Conservation (phyloP, 257 asterid species). For the Sherardia arvensis region DNA sequence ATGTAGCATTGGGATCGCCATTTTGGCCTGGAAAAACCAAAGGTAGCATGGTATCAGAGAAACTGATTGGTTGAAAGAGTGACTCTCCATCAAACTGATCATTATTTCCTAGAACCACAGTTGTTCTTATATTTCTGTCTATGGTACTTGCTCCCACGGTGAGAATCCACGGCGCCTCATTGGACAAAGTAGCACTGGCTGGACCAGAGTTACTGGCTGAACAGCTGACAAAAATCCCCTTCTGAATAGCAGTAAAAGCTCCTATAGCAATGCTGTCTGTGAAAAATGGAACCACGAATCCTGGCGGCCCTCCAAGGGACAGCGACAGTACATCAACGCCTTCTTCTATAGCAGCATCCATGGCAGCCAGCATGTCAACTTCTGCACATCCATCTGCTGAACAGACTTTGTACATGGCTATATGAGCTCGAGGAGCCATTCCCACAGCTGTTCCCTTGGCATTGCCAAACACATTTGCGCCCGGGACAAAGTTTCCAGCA, state of each 20-base stretch:
- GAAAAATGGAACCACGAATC: not conserved
- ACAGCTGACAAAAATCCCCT: constrained; percentile 21
- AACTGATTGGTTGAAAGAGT: constrained; percentile 15
- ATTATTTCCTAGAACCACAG: constrained; percentile 18
- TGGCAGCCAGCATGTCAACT: constrained; percentile 10
- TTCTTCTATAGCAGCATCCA: constrained; percentile 18
- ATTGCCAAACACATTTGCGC: constrained; percentile 10
- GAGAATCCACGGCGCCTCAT: constrained; percentile 26
- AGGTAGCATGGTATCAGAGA: constrained; percentile 12
- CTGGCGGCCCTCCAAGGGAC: constrained; percentile 16
- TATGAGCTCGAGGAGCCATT: constrained; percentile 21
- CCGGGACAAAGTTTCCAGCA: constrained; percentile 18
- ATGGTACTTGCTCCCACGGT: constrained; percentile 28
- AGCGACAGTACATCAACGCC: constrained; percentile 23
- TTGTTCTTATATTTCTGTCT: constrained; percentile 17
- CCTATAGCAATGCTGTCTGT: constrained; percentile 17
- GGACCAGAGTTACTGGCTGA: constrained; percentile 25
- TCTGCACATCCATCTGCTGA: not conserved
- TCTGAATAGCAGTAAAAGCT: constrained; percentile 13
- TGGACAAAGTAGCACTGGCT: not conserved
- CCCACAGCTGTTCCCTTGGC: constrained; percentile 23
- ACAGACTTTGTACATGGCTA: constrained; percentile 21
- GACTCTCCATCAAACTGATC: constrained; percentile 16
- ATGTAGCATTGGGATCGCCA: constrained; percentile 1
- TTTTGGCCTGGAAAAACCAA: constrained; percentile 12